phyloP scores from a whole-genome alignment of 2,329 filamentous ascomycete genomes.

The Pyricularia grisea region DNA sequence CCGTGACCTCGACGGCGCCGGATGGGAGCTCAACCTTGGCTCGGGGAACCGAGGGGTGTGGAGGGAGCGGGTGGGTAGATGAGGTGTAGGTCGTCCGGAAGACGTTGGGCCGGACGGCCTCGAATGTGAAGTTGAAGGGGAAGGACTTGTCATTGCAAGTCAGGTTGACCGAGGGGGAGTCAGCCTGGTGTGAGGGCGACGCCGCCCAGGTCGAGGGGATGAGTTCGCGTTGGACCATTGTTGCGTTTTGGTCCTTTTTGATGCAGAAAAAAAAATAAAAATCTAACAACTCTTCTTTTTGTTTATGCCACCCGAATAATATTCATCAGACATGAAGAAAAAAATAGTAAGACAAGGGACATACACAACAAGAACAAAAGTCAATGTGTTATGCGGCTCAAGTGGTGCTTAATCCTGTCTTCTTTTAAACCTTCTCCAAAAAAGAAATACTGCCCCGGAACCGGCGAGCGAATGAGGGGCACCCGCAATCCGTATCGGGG shows the following conservation, averaged over 20 bases:
- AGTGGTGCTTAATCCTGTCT: not conserved
- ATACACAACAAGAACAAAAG: not conserved
- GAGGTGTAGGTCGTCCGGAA: conserved; percentile 62
- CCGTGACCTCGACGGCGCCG: conserved; percentile 20
- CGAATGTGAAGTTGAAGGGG: conserved; percentile 50
- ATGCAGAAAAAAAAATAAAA: not conserved
- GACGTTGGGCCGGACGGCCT: conserved; percentile 50
- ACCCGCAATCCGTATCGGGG: not conserved
- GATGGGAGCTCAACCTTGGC: conserved; percentile 26
- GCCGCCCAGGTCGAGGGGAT: conserved; percentile 11
- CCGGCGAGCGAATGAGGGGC: not conserved
- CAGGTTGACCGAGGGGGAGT: conserved; percentile 18
- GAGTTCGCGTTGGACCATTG: conserved; percentile 14
- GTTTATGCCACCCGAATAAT: not conserved
- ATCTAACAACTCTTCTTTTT: not conserved
- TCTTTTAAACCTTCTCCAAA: not conserved
- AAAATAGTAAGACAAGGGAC: not conserved
- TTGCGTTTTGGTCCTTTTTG: conserved; percentile 10
- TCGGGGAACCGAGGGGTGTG: conserved; percentile 49
- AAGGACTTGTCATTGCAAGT: conserved; percentile 26
- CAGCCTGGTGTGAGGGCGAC: conserved; percentile 20
- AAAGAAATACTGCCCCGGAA: not conserved
- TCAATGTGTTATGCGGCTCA: not conserved
- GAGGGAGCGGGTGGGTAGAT: conserved; percentile 50
- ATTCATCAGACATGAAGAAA: not conserved